Conservation (phyloP, 371 early-diverging fungal species). For the Thermomucor indicae-seudaticae region DNA sequence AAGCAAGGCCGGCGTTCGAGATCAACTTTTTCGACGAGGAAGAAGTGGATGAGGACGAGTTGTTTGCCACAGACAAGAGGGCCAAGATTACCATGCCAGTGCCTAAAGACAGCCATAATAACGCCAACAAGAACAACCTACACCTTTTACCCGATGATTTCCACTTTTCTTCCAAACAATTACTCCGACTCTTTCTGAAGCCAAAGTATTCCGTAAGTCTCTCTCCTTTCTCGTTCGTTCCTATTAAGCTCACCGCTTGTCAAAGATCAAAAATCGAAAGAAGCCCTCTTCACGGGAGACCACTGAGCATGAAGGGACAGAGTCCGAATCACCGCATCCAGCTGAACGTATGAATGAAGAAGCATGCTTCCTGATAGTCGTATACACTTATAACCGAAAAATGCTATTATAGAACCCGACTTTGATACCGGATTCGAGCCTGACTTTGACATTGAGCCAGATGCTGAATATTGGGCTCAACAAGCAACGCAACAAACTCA, state of each 20-base stretch:
- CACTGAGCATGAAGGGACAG: too few relatives aligned
- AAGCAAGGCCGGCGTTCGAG: constrained; percentile 26
- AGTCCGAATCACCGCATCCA: too few relatives aligned
- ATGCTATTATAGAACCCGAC: not conserved
- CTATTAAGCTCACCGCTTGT: too few relatives aligned
- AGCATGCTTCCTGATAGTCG: too few relatives aligned
- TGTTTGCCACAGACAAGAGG: constrained; percentile 69
- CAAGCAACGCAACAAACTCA: constrained; percentile 7
- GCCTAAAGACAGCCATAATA: constrained; percentile 37
- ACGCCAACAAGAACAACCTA: constrained; percentile 13
- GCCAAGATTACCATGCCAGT: constrained; percentile 48
- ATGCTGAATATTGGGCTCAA: constrained; percentile 40
- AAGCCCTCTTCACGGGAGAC: too few relatives aligned
- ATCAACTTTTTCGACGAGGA: constrained; percentile 62
- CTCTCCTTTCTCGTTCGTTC: too few relatives aligned
- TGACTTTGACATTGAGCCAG: constrained; percentile 20
- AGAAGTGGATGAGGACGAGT: constrained; percentile 45
- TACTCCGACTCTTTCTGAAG: constrained; percentile 78
- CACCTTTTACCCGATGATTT: constrained; percentile 81
- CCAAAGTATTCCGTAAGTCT: constrained; percentile 51
- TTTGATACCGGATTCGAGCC: constrained; percentile 10
- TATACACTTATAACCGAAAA: too few relatives aligned
- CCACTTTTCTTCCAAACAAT: constrained; percentile 79
- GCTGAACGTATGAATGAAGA: too few relatives aligned
- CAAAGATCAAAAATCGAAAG: too few relatives aligned